These are phyloP conservation scores for Globisporangium paroecandrum DNA, from an alignment of 352 stramenopile genomes.

Conservation along the genomic window DNA sequence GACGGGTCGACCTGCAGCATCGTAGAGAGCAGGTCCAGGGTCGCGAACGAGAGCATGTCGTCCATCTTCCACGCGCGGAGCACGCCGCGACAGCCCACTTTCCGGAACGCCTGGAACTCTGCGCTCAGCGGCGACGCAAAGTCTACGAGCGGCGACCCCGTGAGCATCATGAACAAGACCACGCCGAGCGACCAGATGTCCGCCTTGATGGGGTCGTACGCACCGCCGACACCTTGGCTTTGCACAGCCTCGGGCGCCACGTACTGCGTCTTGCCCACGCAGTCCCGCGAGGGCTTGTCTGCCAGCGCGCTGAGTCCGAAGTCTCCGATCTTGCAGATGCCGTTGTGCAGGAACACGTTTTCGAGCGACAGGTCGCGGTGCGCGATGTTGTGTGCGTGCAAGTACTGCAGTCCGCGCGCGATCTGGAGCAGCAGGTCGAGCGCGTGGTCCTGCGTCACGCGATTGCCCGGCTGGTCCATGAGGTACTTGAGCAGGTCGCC, in stretches of 20 bases:
- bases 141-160: slow-evolving; percentile 44
- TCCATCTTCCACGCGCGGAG: slow-evolving; percentile 30
- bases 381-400: slow-evolving; percentile 26
- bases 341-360: slow-evolving; percentile 51
- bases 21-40: slow-evolving; percentile 21
- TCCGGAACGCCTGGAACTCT: slow-evolving; percentile 31
- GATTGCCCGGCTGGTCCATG: slow-evolving; percentile 2
- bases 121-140: slow-evolving; percentile 27
- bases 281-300: slow-evolving; percentile 10
- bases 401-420: slow-evolving; percentile 9
- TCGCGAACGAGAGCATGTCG: slow-evolving; percentile 8
- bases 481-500: slow-evolving; percentile 17
- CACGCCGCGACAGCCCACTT: slow-evolving; percentile 22
- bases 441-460: slow-evolving; percentile 1
- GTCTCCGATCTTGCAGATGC: slow-evolving; percentile 47
- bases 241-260: slow-evolving; percentile 58
- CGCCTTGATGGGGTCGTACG: slow-evolving; percentile 52
- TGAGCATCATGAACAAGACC: slow-evolving; percentile 70
- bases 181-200: slow-evolving; percentile 75
- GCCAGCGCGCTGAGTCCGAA: slow-evolving; percentile 43
- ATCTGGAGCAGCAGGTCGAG: slow-evolving; percentile 16
- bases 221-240: slow-evolving; percentile 11
- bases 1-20: slow-evolving; percentile 27
- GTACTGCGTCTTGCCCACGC: slow-evolving; percentile 51
- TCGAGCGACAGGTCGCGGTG: slow-evolving; percentile 67